These are phyloP conservation scores for Globisporangium camurandrum DNA, from an alignment of 352 stramenopile species.

Conservation along the genomic window DNA sequence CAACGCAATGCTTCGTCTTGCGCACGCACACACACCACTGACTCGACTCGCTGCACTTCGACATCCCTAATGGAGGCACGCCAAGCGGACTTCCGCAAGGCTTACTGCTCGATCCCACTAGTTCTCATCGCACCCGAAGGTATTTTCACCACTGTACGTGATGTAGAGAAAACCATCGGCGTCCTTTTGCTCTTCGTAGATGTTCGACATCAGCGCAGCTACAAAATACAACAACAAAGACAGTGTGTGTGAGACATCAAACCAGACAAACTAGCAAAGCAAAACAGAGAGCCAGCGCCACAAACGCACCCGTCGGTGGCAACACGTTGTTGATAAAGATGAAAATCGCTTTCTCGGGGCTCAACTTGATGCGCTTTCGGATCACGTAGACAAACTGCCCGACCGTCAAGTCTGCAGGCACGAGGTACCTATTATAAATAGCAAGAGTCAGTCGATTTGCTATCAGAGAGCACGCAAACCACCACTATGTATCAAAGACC, in stretches of 20 bases:
- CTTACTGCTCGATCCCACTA: too few relatives aligned
- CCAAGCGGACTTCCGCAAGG: too few relatives aligned
- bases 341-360: conserved; percentile 96
- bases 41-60: too few relatives aligned
- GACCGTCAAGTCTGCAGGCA: conserved; percentile 95
- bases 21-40: too few relatives aligned
- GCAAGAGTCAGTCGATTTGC: conserved; percentile 1
- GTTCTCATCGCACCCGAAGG: conserved; percentile 79
- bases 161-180: conserved; percentile 99
- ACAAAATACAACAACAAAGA: neutral
- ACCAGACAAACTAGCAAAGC: neutral
- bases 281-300: neutral
- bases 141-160: conserved; percentile 99
- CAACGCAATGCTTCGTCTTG: too few relatives aligned
- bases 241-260: neutral
- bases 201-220: conserved; percentile 97
- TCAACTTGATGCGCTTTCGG: conserved; percentile 98
- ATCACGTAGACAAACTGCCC: conserved; percentile 99
- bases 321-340: conserved; percentile 99
- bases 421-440: conserved; percentile 77
- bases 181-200: conserved; percentile 99
- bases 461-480: neutral
- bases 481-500: neutral
- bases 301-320: conserved; percentile 84
- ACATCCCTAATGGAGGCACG: too few relatives aligned